A percentile compares a stretch with the other conserved stretches of the same genome.
Evolutionary conservation across 2,329 filamentous ascomycete genomes (phyloP).

Genomic region (Colletotrichum cuscutae): DNA sequence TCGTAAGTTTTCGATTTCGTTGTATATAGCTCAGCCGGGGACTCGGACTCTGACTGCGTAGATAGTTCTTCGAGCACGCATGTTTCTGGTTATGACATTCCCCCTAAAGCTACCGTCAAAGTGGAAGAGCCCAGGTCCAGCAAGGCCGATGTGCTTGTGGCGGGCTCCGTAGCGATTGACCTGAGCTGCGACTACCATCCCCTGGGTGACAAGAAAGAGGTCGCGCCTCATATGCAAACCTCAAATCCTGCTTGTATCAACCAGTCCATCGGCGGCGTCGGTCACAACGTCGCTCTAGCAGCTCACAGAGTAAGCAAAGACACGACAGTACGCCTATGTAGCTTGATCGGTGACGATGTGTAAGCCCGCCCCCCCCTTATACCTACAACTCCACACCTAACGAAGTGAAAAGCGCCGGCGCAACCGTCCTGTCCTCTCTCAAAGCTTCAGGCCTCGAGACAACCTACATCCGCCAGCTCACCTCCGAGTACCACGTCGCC

Average conservation of each 20-base stretch:
- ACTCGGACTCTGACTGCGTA: slow-evolving; percentile 35
- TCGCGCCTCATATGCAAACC: slow-evolving; percentile 71
- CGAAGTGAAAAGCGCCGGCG: slow-evolving; percentile 68
- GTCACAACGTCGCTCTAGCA: slow-evolving; percentile 89
- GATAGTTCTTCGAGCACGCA: slow-evolving; percentile 34
- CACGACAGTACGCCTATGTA: slow-evolving; percentile 77
- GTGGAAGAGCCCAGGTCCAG: slow-evolving; percentile 26
- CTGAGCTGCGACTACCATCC: slow-evolving; percentile 79
- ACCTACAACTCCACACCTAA: too few relatives aligned
- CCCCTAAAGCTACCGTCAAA: slow-evolving; percentile 8
- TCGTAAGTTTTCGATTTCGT: slow-evolving; percentile 25
- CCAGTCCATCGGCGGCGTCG: slow-evolving; percentile 90
- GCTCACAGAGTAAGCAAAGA: slow-evolving; percentile 74
- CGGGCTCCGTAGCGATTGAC: slow-evolving; percentile 91
- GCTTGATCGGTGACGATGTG: slow-evolving; percentile 83
- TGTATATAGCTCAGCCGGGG: slow-evolving; percentile 37
- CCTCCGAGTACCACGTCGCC: slow-evolving; percentile 57
- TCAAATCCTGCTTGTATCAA: slow-evolving; percentile 87
- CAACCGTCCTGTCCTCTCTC: slow-evolving; percentile 75
- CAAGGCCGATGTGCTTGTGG: slow-evolving; percentile 79
- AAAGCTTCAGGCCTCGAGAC: slow-evolving; percentile 71
- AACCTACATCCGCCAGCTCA: slow-evolving; percentile 69
- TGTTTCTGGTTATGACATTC: slow-evolving; percentile 25
- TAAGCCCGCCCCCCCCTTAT: slow-evolving; percentile 47
- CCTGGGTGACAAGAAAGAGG: slow-evolving; percentile 10